Evolutionary conservation across 805 yeast species (phyloP), one percentile per base, ranked within the genome.

Genomic region (Lipomyces oligophaga): DNA sequence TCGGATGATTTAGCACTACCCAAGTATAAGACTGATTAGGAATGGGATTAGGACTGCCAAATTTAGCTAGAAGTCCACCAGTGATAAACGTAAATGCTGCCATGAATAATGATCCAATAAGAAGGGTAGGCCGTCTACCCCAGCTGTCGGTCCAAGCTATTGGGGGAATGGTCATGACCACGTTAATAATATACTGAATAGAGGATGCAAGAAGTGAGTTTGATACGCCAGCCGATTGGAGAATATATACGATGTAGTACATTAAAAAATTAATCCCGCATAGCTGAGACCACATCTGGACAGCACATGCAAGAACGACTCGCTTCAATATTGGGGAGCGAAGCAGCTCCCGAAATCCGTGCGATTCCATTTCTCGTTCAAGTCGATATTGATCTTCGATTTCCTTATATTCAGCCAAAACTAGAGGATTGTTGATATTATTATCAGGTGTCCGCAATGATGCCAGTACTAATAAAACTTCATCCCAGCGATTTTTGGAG

Each of bases 71-170:
- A 31, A 80, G 80, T 36, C 30, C 30, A 2, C 84, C 96, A 54
- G 86, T 83, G 41, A 83, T 69, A 43, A 81, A 72, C 59, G 85
- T 75, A 1, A 81, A 79, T 28, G 72, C 60, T 57, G 75, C 70
- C 84, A 81, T 81, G 50, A 78, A 77, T 33, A 74, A 64, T 31
- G 85, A 78, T 52, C 90, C 90, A 47, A 66, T 63, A 43, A 82
- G 62, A 65, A 83, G 69, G 36, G 79, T 63, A 41, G 76, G 69
- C 65, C 89, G 76, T 64, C 90, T 78, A 56, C 94, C 94, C 60
- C 78, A 62, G 30, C 65, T 63, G 60, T 81, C 88, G 60, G 80
- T 67, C 34, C 72, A 63, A 28, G 66, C 60, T 52, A 79, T 75
- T 31, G 82, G 79, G 27, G 84, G 73, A 39, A 79, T 65, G 24